Conservation (phyloP, 2,329 filamentous ascomycete species). For the Ilyonectria robusta region DNA sequence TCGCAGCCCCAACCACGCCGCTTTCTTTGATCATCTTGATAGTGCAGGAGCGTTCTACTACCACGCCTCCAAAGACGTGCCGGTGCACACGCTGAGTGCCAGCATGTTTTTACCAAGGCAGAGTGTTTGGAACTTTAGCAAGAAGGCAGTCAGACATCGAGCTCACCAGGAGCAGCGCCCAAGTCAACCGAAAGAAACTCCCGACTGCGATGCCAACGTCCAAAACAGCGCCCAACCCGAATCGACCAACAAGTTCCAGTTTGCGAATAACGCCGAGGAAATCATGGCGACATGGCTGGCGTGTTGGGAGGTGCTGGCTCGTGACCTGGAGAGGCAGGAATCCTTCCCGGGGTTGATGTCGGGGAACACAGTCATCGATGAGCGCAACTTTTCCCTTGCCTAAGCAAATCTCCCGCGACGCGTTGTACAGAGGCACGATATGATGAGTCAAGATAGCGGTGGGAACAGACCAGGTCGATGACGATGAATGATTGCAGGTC, state of each 20-base stretch:
- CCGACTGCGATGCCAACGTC: slow-evolving; percentile 41
- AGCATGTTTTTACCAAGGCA: slow-evolving; percentile 67
- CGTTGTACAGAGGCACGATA: slow-evolving; percentile 28
- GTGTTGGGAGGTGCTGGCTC: slow-evolving; percentile 55
- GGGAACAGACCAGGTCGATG: slow-evolving; percentile 8
- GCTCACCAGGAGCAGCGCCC: slow-evolving; percentile 29
- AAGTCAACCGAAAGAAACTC: slow-evolving; percentile 45
- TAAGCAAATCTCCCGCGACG: slow-evolving; percentile 23
- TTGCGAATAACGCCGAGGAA: slow-evolving; percentile 27
- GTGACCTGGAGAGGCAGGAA: slow-evolving; percentile 56
- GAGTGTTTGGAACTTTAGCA: slow-evolving; percentile 66
- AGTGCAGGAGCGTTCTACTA: slow-evolving; percentile 63
- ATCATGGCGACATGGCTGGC: slow-evolving; percentile 51
- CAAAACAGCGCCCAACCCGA: slow-evolving; percentile 34
- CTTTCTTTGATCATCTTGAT: slow-evolving; percentile 66
- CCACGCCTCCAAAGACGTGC: slow-evolving; percentile 62
- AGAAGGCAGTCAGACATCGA: slow-evolving; percentile 42
- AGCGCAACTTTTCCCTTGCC: slow-evolving; percentile 51
- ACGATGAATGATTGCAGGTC: slow-evolving; percentile 29
- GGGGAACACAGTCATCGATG: slow-evolving; percentile 58
- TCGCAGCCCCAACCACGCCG: slow-evolving; percentile 60
- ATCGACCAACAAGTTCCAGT: slow-evolving; percentile 23
- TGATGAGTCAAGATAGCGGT: slow-evolving; percentile 35
- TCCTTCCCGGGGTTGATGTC: slow-evolving; percentile 52
- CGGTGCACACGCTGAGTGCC: slow-evolving; percentile 68